These are phyloP conservation scores for Raffaelea ambrosiae DNA, from an alignment of 2,329 filamentous ascomycete genomes.

Conservation along the genomic window DNA sequence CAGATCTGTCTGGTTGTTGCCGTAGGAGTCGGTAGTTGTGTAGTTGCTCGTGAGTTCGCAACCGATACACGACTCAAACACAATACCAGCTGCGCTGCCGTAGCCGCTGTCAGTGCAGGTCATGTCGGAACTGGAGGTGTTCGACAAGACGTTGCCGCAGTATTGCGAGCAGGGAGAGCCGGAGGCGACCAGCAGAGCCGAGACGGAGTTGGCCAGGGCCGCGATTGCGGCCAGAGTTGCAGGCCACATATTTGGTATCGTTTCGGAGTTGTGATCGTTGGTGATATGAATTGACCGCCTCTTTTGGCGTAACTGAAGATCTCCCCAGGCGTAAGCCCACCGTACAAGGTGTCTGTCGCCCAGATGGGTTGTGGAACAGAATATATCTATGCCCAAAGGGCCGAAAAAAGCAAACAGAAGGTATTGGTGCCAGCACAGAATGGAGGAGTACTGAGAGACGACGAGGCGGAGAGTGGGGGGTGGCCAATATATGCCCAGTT, in stretches of 20 bases:
- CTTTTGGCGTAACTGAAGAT: no score
- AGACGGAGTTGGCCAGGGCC: slow-evolving; percentile 12
- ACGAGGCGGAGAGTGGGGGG: no score
- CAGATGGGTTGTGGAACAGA: no score
- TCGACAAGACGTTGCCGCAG: slow-evolving; percentile 45
- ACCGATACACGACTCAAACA: slow-evolving; percentile 42
- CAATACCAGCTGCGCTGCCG: slow-evolving; percentile 29
- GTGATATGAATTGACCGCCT: no score
- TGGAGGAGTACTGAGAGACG: no score
- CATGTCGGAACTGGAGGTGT: slow-evolving; percentile 37
- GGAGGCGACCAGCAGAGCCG: slow-evolving; percentile 32
- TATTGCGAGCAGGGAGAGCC: slow-evolving; percentile 39
- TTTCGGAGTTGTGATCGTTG: no score
- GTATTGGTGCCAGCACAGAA: no score
- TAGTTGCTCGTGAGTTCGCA: slow-evolving; percentile 46
- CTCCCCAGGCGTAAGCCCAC: no score
- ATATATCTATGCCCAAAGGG: no score
- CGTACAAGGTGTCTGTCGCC: no score
- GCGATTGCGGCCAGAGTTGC: slow-evolving; percentile 11
- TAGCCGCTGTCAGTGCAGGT: slow-evolving; percentile 36
- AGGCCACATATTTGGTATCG: slow-evolving; percentile 9
- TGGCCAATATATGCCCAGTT: no score
- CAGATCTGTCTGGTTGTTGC: slow-evolving; percentile 38
- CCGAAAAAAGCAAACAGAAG: no score
- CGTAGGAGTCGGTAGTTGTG: slow-evolving; percentile 3